Evolutionary conservation across 305 asterid genomes (phyloP).

Genomic region (Fraxinus nigra): DNA sequence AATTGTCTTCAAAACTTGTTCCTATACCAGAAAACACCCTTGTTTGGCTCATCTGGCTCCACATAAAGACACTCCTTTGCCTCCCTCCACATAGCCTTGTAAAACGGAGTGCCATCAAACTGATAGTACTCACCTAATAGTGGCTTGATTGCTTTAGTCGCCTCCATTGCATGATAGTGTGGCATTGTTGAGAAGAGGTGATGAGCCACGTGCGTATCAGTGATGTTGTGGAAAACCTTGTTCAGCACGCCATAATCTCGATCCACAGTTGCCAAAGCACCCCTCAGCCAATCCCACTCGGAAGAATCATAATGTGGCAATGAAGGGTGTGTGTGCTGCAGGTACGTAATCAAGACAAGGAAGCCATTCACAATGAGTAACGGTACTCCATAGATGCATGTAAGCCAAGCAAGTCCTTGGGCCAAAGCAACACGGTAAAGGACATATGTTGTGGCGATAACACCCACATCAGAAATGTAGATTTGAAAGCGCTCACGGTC

Average conservation of each 20-base stretch:
- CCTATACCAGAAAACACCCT: conserved; percentile 67
- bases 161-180: conserved; percentile 72
- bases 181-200: conserved; percentile 76
- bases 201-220: conserved; percentile 66
- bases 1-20: conserved; percentile 39
- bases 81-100: conserved; percentile 72
- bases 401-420: conserved; percentile 46
- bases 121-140: conserved; percentile 58
- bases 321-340: conserved; percentile 73
- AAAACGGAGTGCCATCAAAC: conserved; percentile 50
- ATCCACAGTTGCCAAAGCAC: conserved; percentile 67
- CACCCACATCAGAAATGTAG: conserved; percentile 49
- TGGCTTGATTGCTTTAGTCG: conserved; percentile 60
- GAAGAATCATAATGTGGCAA: conserved; percentile 66
- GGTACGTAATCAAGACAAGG: conserved; percentile 57
- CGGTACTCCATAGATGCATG: conserved; percentile 52
- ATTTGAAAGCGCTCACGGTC: conserved; percentile 53
- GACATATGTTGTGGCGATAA: conserved; percentile 29
- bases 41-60: conserved; percentile 48
- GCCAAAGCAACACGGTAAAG: conserved; percentile 41
- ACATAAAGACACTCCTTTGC: conserved; percentile 62
- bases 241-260: conserved; percentile 63
- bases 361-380: conserved; percentile 53
- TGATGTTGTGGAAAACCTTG: conserved; percentile 65
- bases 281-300: conserved; percentile 78